Conservation (phyloP, 306 rosid genomes). For the Clitoria ternatea region DNA sequence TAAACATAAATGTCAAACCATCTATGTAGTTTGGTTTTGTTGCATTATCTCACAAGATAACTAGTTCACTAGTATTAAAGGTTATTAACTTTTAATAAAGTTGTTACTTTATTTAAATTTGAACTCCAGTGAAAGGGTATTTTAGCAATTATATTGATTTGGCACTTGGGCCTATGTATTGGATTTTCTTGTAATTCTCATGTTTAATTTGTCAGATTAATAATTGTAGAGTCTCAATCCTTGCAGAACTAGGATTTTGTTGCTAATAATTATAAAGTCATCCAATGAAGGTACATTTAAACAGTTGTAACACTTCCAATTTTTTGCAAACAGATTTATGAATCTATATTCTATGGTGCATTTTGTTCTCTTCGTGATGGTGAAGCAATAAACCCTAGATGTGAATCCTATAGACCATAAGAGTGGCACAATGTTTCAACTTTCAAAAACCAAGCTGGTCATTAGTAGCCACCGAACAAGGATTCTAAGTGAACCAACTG, state of each 20-base stretch:
- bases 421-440: conserved; percentile 8
- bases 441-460: conserved; percentile 6
- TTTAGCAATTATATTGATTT: neutral
- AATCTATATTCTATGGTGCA: neutral
- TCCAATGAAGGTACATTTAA: neutral
- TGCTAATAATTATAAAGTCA: neutral
- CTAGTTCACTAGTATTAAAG: neutral
- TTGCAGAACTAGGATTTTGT: neutral
- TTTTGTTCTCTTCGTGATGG: neutral
- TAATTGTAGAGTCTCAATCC: neutral
- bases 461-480: conserved; percentile 9
- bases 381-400: neutral
- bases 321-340: neutral
- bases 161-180: neutral
- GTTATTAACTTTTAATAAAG: neutral
- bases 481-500: neutral
- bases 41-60: neutral
- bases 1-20: neutral
- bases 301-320: neutral
- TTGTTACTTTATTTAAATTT: neutral
- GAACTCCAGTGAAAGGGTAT: neutral
- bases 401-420: conserved; percentile 3
- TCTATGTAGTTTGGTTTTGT: neutral
- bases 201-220: neutral
- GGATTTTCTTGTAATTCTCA: neutral